These are phyloP conservation scores for Sphagnurus paluster DNA, from an alignment of 1,284 basidiomycete species.

Conservation along the genomic window DNA sequence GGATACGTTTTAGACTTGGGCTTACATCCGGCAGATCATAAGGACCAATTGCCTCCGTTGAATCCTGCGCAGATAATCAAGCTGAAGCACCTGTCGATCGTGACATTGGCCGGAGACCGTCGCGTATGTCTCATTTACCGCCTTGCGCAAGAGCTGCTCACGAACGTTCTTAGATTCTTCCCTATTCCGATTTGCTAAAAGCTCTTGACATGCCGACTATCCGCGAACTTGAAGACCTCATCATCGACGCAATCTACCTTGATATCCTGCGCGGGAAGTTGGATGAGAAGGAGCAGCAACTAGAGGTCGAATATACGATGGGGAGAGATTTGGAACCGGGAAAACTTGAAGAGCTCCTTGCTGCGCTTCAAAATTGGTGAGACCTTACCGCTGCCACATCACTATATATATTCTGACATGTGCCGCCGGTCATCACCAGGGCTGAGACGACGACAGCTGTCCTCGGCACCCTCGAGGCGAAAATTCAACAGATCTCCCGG, in stretches of 20 bases:
- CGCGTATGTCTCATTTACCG: constrained; percentile 55
- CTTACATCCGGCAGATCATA: constrained; percentile 48
- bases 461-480: constrained; percentile 47
- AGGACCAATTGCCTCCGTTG: constrained; percentile 66
- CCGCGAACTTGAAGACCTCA: constrained; percentile 89
- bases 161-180: constrained; percentile 56
- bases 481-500: constrained; percentile 46
- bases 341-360: constrained; percentile 60
- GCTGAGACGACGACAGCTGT: constrained; percentile 66
- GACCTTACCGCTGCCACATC: constrained; percentile 24
- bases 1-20: constrained; percentile 1
- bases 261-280: constrained; percentile 87
- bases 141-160: neutral
- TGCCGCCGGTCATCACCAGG: constrained; percentile 41
- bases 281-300: constrained; percentile 83
- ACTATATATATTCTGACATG: constrained; percentile 39
- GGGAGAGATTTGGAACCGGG: constrained; percentile 83
- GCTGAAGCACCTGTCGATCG: constrained; percentile 89
- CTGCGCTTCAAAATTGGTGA: constrained; percentile 72
- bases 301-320: constrained; percentile 90
- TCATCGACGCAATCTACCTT: constrained; percentile 94
- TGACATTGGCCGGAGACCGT: constrained; percentile 72
- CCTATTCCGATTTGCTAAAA: constrained; percentile 66
- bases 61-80: constrained; percentile 77
- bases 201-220: constrained; percentile 73